Conservation (phyloP, 768 basidiomycete species). For the Mycena alexandri region DNA sequence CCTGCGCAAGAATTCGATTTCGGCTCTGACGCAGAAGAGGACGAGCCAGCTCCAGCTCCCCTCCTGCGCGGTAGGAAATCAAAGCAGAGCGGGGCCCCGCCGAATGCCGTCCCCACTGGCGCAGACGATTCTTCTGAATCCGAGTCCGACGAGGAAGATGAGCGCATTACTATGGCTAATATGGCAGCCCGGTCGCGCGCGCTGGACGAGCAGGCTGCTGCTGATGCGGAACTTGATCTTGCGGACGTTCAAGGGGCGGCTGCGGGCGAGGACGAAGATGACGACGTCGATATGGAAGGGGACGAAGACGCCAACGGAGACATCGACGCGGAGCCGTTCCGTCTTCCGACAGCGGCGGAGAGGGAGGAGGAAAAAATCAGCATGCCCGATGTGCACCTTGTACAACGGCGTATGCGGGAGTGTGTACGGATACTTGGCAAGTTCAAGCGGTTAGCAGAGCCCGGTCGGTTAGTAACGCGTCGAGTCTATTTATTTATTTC, state of each 20-base stretch:
- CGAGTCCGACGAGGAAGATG: constrained; percentile 55
- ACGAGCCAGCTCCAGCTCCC: constrained; percentile 52
- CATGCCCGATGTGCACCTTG: constrained; percentile 77
- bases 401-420: constrained; percentile 85
- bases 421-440: constrained; percentile 79
- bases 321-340: constrained; percentile 65
- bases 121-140: constrained; percentile 64
- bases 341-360: constrained; percentile 78
- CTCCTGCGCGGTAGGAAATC: constrained; percentile 59
- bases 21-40: constrained; percentile 71
- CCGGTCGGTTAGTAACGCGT: constrained; percentile 69
- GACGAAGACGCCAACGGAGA: constrained; percentile 55
- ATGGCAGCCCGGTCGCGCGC: constrained; percentile 87
- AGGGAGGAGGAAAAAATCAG: constrained; percentile 79
- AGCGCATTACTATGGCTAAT: constrained; percentile 79
- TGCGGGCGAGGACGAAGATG: constrained; percentile 59
- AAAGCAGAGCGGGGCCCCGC: constrained; percentile 62
- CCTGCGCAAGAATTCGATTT: constrained; percentile 73
- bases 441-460: constrained; percentile 75
- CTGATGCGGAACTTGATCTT: constrained; percentile 76
- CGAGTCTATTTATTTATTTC: constrained; percentile 16
- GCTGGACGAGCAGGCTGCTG: constrained; percentile 74
- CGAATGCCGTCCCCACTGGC: constrained; percentile 63
- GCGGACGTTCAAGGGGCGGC: constrained; percentile 74
- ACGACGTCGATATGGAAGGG: constrained; percentile 60